Conservation (phyloP, 257 asterid species). For the Solanum corneliomulleri region DNA sequence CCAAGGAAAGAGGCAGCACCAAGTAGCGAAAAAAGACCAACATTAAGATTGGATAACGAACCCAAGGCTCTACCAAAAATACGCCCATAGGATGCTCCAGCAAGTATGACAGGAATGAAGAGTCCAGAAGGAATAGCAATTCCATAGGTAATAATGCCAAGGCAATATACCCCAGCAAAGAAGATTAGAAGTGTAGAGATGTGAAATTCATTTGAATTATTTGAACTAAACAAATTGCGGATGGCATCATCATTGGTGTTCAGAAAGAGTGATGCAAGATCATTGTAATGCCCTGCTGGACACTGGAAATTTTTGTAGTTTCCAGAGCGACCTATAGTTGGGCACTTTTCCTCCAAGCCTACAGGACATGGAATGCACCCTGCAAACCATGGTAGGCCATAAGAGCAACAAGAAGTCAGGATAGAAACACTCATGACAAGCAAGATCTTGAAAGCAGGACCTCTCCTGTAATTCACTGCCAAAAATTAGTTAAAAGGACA, state of each 20-base stretch:
- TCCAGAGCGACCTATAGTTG: conserved; percentile 65
- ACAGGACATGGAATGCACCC: conserved; percentile 72
- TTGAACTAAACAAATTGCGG: conserved; percentile 62
- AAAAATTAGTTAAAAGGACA: conserved; percentile 4
- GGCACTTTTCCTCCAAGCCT: conserved; percentile 47
- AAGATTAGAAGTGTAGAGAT: conserved; percentile 48
- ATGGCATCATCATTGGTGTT: conserved; percentile 94
- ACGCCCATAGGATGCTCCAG: conserved; percentile 97
- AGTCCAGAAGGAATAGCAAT: conserved; percentile 97
- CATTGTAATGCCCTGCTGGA: conserved; percentile 64
- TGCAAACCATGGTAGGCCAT: conserved; percentile 80
- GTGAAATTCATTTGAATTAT: conserved; percentile 40
- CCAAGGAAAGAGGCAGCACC: conserved; percentile 99
- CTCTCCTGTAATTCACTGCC: conserved; percentile 48
- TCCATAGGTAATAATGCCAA: conserved; percentile 81
- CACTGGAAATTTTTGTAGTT: conserved; percentile 83
- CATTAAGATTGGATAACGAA: conserved; percentile 51
- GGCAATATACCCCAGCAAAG: conserved; percentile 49
- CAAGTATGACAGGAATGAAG: conserved; percentile 94
- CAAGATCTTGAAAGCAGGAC: conserved; percentile 59
- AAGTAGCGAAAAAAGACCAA: conserved; percentile 70
- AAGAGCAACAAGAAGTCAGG: conserved; percentile 77
- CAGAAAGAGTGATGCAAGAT: conserved; percentile 84
- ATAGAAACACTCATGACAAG: conserved; percentile 61
- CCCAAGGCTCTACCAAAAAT: conserved; percentile 60